Evolutionary conservation across 2,329 filamentous ascomycete genomes (phyloP).

Genomic region (Macrophomina pseudophaseolina): DNA sequence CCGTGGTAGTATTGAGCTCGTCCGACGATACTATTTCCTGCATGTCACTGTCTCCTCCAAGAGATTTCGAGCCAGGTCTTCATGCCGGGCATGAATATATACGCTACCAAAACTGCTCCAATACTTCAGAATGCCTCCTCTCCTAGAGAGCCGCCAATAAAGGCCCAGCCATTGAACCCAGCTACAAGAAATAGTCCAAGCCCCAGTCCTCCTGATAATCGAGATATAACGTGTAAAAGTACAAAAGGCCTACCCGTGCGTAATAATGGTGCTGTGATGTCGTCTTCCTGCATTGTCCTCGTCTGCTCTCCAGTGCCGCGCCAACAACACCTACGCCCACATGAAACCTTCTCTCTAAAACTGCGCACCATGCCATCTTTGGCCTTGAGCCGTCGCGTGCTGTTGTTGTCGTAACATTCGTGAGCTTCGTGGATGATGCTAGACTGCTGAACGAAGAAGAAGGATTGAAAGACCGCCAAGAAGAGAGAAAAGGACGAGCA

Average conservation of each 20-base stretch:
- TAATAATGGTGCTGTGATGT: conserved; percentile 8
- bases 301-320: conserved; percentile 11
- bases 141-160: conserved; percentile 3
- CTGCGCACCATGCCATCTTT: conserved; percentile 17
- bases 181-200: neutral
- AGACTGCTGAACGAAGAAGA: conserved; percentile 6
- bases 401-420: conserved; percentile 23
- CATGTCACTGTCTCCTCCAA: too few relatives aligned
- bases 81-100: conserved; percentile 15
- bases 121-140: conserved; percentile 10
- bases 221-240: conserved; percentile 16
- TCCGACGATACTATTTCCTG: too few relatives aligned
- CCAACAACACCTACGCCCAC: conserved; percentile 22
- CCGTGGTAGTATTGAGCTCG: too few relatives aligned
- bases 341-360: conserved; percentile 7
- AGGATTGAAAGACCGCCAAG: neutral
- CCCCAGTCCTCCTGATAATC: neutral
- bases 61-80: neutral
- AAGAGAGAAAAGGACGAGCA: neutral
- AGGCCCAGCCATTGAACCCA: neutral
- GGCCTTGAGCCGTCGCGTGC: conserved; percentile 22
- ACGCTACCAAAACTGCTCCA: conserved; percentile 13
- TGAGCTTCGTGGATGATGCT: conserved; percentile 24
- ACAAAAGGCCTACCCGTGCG: conserved; percentile 20
- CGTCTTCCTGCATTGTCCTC: neutral